Evolutionary conservation across 495 filamentous ascomycete genomes (phyloP).

Genomic region (Penicillium daleae): DNA sequence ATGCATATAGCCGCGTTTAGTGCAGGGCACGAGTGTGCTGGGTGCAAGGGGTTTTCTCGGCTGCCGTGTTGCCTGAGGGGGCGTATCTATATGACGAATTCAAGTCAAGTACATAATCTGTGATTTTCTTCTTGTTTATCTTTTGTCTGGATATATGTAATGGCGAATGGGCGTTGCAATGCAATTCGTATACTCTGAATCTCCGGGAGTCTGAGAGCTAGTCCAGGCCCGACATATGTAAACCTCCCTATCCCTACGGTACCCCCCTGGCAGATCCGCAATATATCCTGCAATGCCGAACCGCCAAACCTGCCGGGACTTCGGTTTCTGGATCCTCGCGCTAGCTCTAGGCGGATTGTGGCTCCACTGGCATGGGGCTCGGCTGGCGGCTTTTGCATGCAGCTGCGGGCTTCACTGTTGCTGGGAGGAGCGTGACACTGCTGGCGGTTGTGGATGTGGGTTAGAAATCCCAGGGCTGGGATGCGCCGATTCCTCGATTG

Average conservation of each 20-base stretch:
- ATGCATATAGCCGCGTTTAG: constrained; percentile 24
- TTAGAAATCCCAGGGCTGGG: neutral
- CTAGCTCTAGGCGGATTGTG: no score
- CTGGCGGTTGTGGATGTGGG: neutral
- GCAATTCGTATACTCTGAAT: neutral
- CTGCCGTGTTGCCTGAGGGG: no score
- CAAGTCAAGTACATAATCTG: constrained; percentile 3
- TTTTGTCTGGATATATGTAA: neutral
- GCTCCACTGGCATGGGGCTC: constrained; percentile 22
- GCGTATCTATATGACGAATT: neutral
- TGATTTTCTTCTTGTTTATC: neutral
- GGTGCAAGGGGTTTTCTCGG: neutral
- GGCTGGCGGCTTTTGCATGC: constrained; percentile 25
- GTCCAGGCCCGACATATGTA: neutral
- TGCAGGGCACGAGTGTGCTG: constrained; percentile 18
- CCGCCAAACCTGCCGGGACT: neutral
- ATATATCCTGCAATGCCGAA: constrained; percentile 14
- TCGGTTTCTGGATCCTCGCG: neutral
- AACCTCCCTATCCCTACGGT: neutral
- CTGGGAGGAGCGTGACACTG: constrained; percentile 5
- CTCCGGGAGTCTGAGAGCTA: neutral
- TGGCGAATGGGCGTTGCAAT: neutral
- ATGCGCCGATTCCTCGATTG: neutral
- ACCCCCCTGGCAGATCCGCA: neutral
- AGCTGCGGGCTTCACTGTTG: constrained; percentile 15